These are phyloP conservation scores for Tuber umbilicatum DNA, from an alignment of 495 filamentous ascomycete genomes.

Conservation along the genomic window DNA sequence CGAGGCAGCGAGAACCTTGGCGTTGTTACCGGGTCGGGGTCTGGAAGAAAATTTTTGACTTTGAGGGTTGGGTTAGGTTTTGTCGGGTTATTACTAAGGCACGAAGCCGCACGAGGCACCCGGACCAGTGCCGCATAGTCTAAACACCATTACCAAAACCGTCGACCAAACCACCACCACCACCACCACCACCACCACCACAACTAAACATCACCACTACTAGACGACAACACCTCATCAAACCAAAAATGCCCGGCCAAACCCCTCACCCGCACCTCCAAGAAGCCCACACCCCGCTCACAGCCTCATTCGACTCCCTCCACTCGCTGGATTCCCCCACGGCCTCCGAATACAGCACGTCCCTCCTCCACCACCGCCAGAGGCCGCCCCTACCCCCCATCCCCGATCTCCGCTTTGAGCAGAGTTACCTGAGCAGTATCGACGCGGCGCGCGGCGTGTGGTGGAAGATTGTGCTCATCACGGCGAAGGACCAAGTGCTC, in stretches of 20 bases:
- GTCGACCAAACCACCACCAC: not conserved
- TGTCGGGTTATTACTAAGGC: not conserved
- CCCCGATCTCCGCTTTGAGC: constrained; percentile 91
- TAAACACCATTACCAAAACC: not conserved
- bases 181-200: not conserved
- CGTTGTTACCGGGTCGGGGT: too few species aligned
- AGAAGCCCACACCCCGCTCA: constrained; percentile 9
- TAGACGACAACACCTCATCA: not conserved
- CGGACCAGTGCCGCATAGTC: too few species aligned
- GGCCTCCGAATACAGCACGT: constrained; percentile 5
- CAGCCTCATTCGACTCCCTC: constrained; percentile 19
- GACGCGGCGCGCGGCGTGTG: constrained; percentile 61
- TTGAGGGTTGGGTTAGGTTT: not conserved
- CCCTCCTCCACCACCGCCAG: constrained; percentile 55
- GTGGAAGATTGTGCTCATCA: constrained; percentile 75
- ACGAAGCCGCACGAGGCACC: not conserved
- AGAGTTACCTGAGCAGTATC: constrained; percentile 88
- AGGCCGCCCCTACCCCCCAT: constrained; percentile 55
- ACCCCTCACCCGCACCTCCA: constrained; percentile 2
- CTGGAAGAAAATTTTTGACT: not conserved
- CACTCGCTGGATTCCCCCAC: constrained; percentile 3
- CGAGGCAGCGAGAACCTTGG: too few species aligned
- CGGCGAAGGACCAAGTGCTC: constrained; percentile 73
- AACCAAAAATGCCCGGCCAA: too few species aligned
- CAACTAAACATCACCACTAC: not conserved